phyloP scores from a whole-genome alignment of 306 rosid genomes.

The Quillaja saponaria region DNA sequence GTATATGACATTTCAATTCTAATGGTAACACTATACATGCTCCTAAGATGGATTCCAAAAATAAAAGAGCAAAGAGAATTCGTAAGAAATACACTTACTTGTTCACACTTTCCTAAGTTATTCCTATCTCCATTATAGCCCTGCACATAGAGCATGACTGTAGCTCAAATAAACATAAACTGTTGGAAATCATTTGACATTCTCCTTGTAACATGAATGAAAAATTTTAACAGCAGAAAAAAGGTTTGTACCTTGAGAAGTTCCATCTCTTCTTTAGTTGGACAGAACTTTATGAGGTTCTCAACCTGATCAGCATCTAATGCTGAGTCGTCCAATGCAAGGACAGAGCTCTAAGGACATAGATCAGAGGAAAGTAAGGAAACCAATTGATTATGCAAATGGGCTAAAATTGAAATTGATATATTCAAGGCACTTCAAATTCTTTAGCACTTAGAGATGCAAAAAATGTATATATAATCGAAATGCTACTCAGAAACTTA shows the following conservation, averaged over 20 bases:
- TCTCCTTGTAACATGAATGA: constrained; percentile 6
- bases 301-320: constrained; percentile 86
- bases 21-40: constrained; percentile 16
- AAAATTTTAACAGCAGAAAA: constrained; percentile 17
- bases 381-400: background rate
- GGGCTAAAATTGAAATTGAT: background rate
- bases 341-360: constrained; percentile 62
- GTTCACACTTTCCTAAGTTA: constrained; percentile 94
- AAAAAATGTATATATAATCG: constrained; percentile 4
- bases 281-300: constrained; percentile 94
- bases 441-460: background rate
- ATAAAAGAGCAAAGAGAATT: constrained; percentile 1
- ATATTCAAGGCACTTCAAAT: background rate
- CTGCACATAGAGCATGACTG: constrained; percentile 51
- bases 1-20: constrained; percentile 2
- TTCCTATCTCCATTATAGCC: constrained; percentile 73
- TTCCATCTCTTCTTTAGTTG: constrained; percentile 96
- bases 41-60: background rate
- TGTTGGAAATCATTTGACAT: constrained; percentile 17
- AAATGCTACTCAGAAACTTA: constrained; percentile 18
- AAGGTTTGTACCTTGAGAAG: constrained; percentile 61
- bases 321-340: constrained; percentile 79
- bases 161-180: constrained; percentile 31
- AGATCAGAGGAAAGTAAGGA: constrained; percentile 25
- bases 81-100: constrained; percentile 43